Base-by-base conservation (phyloP, 495 filamentous ascomycete genomes). In the Corynascus novoguineensis region DNA sequence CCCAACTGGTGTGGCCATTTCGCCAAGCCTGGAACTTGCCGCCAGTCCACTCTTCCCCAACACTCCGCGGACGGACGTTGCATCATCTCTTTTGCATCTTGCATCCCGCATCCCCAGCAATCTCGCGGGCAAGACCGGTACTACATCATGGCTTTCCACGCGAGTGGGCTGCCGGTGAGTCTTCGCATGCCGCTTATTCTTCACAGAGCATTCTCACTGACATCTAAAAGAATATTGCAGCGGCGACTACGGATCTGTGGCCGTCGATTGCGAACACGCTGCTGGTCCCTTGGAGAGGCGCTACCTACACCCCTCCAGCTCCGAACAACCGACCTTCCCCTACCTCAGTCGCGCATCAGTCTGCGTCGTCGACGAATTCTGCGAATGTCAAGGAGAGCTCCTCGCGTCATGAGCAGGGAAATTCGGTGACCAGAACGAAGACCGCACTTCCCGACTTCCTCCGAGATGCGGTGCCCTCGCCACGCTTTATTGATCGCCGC, bases 171-270 rank as follows among this genome's bases (percentile, higher is more conserved):
- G 64, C 74, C 73, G 49, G 74, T 77, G 59, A 60, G 73, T 62
- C 12, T 28, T n/a, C n/a, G n/a, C n/a, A 3, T 32, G 35, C 28
- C 19, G 5, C 15, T 19, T 40, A 21, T 27, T 28, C 24, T 27
- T 15, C 1, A 32, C 7, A n/a, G 21, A 17, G 25, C 48, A 9
- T 56, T 50, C 3, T 28, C 15, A 44, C 47, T 37, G 40, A 55
- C 40, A 15, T 45, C 29, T 22, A 19, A 21, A 67, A 79, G 75
- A 72, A 66, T 50, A 69, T 82, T 51, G 75, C 74, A 48, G 74
- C 77, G 37, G 74, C 75, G 55, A 76, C 78, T 2, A 68, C 75
- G 47, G 78, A 82, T 40, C 56, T 82, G 57, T 82, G 77, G 78
- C 80, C 82, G 22, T 79, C 79, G 17, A 72, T 84, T 56, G 71